Conservation (phyloP, 305 asterid genomes). For the Petunia hybrid region DNA sequence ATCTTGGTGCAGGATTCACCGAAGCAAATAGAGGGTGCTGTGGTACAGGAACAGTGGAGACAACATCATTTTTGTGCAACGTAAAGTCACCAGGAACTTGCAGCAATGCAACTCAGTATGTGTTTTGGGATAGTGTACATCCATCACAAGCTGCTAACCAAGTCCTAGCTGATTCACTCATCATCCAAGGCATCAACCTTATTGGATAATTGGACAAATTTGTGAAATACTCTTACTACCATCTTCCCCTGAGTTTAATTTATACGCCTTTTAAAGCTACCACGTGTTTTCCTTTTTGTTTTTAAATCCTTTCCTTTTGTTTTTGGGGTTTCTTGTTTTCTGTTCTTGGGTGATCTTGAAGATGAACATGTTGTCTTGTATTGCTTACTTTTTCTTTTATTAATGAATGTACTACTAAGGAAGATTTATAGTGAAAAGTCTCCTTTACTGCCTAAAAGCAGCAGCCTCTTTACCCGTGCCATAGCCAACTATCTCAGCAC, state of each 20-base stretch:
- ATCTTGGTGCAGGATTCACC: conserved; percentile 55
- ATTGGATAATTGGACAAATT: conserved; percentile 49
- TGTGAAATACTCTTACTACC: background rate
- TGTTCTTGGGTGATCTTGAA: background rate
- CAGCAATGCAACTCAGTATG: conserved; percentile 74
- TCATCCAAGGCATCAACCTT: conserved; percentile 75
- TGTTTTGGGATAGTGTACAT: conserved; percentile 98
- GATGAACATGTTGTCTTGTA: background rate
- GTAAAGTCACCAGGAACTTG: conserved; percentile 74
- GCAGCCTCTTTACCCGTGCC: too few species aligned
- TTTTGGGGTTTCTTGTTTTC: background rate
- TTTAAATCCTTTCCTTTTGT: background rate
- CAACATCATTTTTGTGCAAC: conserved; percentile 72
- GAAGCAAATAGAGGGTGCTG: conserved; percentile 85
- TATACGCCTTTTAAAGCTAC: conserved; percentile 2
- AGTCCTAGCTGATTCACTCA: conserved; percentile 69
- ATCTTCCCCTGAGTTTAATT: background rate
- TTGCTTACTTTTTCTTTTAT: conserved; percentile 7
- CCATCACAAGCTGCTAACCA: conserved; percentile 93
- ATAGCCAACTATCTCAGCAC: too few species aligned
- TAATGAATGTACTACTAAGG: background rate
- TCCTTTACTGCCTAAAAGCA: background rate
- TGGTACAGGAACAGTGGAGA: conserved; percentile 80
- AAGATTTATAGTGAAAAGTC: background rate
- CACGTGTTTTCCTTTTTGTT: background rate